Percentiles rank a stretch among this genome's conserved stretches.
phyloP scores from a whole-genome alignment of 2,329 filamentous ascomycete species.

The Colletotrichum euphorbiae region DNA sequence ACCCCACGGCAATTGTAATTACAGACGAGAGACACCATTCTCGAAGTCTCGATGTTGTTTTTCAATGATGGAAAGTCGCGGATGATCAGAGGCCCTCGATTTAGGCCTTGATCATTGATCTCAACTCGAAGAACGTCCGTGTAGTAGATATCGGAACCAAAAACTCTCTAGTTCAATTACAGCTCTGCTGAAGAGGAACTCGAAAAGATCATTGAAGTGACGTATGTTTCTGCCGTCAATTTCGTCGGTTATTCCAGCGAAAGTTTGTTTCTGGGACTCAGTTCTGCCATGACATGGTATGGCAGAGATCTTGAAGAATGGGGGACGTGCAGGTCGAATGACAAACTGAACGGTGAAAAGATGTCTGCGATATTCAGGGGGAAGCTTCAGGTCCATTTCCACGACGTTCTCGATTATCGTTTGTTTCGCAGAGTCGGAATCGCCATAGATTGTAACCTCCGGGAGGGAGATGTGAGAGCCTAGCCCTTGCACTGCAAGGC shows the following conservation, averaged over 20 bases:
- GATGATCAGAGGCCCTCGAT: not conserved
- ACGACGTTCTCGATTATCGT: not conserved
- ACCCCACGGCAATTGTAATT: not conserved
- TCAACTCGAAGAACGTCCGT: not conserved
- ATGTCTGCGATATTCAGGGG: not conserved
- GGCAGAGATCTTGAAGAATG: not conserved
- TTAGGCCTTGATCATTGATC: not conserved
- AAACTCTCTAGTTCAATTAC: not conserved
- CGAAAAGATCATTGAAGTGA: no score
- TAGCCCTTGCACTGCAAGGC: not conserved
- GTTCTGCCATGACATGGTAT: not conserved
- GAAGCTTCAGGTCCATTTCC: not conserved
- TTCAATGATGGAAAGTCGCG: not conserved
- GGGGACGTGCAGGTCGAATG: not conserved
- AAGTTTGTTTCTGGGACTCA: not conserved
- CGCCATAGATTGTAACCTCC: not conserved
- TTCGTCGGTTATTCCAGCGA: no score
- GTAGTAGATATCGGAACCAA: not conserved
- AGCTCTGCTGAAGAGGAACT: no score
- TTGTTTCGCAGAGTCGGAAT: not conserved
- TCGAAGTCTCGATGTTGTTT: not conserved
- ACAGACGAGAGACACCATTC: not conserved
- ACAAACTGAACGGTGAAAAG: not conserved
- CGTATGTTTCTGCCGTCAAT: no score
- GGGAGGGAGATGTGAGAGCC: not conserved